Conservation (phyloP, 352 stramenopile species). For the Phytopythium montanum region DNA sequence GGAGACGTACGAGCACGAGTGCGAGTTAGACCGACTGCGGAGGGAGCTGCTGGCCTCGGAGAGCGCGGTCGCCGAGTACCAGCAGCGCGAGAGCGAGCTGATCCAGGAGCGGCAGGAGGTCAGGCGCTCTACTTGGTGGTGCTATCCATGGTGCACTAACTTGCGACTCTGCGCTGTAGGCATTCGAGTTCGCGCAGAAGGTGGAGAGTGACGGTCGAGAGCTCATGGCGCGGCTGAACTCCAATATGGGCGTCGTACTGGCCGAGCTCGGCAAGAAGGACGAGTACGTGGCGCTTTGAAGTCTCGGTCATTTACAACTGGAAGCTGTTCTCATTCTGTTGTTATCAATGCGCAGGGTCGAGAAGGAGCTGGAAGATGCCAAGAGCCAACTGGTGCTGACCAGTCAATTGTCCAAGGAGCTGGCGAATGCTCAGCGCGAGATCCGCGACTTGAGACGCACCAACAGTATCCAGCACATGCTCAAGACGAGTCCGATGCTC, state of each 20-base stretch:
- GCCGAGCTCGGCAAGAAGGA: conserved; percentile 67
- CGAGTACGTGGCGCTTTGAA: conserved; percentile 18
- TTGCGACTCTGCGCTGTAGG: conserved; percentile 15
- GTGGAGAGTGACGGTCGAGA: conserved; percentile 48
- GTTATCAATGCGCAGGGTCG: conserved; percentile 27
- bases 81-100: conserved; percentile 57
- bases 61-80: conserved; percentile 34
- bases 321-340: background rate
- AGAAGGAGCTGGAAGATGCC: conserved; percentile 52
- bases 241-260: conserved; percentile 51
- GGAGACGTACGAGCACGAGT: conserved; percentile 62
- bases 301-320: background rate
- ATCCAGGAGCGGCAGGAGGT: conserved; percentile 65
- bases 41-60: conserved; percentile 31
- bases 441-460: conserved; percentile 68
- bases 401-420: conserved; percentile 56
- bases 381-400: conserved; percentile 55
- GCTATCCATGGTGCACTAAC: background rate
- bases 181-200: conserved; percentile 43
- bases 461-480: conserved; percentile 64
- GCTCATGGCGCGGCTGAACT: conserved; percentile 36
- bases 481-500: conserved; percentile 30
- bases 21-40: conserved; percentile 32
- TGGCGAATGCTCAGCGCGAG: conserved; percentile 64
- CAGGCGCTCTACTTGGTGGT: background rate